phyloP scores from a whole-genome alignment of 352 stramenopile species.

The Phytophthora vignae region DNA sequence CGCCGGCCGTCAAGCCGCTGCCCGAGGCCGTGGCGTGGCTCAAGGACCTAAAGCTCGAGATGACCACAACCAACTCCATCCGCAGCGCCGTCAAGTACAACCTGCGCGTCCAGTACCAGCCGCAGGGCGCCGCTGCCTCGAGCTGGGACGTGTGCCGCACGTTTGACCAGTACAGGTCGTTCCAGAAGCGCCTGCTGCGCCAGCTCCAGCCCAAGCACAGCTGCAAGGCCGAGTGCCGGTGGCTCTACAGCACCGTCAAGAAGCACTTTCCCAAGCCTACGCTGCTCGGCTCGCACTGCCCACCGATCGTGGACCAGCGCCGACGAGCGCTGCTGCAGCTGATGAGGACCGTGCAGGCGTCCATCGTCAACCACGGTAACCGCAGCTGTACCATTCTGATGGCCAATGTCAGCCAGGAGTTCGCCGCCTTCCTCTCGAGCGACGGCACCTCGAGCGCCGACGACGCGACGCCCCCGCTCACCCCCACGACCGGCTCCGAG shows the following conservation, averaged over 20 bases:
- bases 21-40: constrained; percentile 48
- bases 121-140: constrained; percentile 20
- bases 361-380: constrained; percentile 48
- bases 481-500: constrained; percentile 36
- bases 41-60: constrained; percentile 44
- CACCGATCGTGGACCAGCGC: constrained; percentile 39
- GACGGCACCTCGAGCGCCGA: constrained; percentile 15
- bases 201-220: constrained; percentile 61
- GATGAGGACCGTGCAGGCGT: constrained; percentile 40
- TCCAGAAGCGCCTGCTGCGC: constrained; percentile 60
- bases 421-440: constrained; percentile 43
- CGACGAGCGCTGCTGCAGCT: constrained; percentile 41
- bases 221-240: constrained; percentile 72
- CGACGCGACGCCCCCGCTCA: constrained; percentile 30
- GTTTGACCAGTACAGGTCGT: constrained; percentile 55
- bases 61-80: constrained; percentile 38
- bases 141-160: constrained; percentile 43
- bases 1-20: constrained; percentile 36
- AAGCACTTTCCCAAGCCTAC: constrained; percentile 66
- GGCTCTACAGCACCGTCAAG: constrained; percentile 64
- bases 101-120: constrained; percentile 36
- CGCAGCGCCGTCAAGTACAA: constrained; percentile 40
- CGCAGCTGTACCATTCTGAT: constrained; percentile 46
- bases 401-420: constrained; percentile 37
- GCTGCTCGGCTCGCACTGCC: constrained; percentile 39